Evolutionary conservation across 2,329 filamentous ascomycete species (phyloP).

Genomic region (Diaporthe ilicicola): DNA sequence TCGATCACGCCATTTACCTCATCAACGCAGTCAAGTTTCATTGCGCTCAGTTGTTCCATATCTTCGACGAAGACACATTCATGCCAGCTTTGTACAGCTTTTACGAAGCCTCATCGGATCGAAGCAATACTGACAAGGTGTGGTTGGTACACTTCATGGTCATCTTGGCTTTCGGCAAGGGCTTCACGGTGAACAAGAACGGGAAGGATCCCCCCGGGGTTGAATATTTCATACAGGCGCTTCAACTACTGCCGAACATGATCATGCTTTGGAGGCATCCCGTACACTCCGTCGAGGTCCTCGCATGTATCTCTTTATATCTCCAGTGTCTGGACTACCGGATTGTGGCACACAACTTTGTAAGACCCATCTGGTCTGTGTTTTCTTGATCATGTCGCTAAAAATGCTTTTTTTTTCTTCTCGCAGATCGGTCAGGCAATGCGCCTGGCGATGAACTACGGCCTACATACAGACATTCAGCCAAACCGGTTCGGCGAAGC

Average conservation of each 20-base stretch:
- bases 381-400: background rate
- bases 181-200: conserved; percentile 53
- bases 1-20: conserved; percentile 60
- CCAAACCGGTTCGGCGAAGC: conserved; percentile 49
- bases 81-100: conserved; percentile 46
- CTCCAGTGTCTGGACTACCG: conserved; percentile 38
- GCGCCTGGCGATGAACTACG: conserved; percentile 56
- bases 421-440: conserved; percentile 59
- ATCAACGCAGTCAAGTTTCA: conserved; percentile 66
- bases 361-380: background rate
- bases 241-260: conserved; percentile 42
- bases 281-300: conserved; percentile 47
- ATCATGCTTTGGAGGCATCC: conserved; percentile 13
- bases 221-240: conserved; percentile 55
- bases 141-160: conserved; percentile 65
- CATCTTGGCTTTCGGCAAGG: conserved; percentile 63
- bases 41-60: conserved; percentile 60
- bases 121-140: conserved; percentile 39
- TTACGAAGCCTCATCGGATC: conserved; percentile 36
- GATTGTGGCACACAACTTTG: conserved; percentile 9
- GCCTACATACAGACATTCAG: conserved; percentile 62
- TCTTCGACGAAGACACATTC: conserved; percentile 62
- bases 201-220: conserved; percentile 53
- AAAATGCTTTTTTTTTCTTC: background rate
- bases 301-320: conserved; percentile 61